These are phyloP conservation scores for Sodiomyces alkalinus DNA, from an alignment of 2,329 filamentous ascomycete genomes.

Conservation along the genomic window DNA sequence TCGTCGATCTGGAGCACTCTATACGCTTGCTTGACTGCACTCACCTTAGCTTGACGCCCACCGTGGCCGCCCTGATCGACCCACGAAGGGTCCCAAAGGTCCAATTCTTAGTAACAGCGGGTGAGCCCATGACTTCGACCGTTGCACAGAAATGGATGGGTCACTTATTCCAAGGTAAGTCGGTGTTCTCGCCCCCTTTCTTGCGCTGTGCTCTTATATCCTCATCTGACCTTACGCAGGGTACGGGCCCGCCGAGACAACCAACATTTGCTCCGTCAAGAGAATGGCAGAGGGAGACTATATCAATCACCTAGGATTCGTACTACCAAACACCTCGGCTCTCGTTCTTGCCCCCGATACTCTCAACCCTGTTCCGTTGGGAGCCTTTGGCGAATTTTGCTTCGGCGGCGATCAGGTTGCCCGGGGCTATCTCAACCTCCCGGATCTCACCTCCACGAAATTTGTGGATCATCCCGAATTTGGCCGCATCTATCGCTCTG, in stretches of 20 bases:
- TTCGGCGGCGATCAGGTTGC: slow-evolving; percentile 77
- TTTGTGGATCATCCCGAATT: slow-evolving; percentile 54
- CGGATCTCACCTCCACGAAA: slow-evolving; percentile 44
- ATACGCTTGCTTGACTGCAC: slow-evolving; percentile 53
- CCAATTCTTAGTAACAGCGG: slow-evolving; percentile 63
- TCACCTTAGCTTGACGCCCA: slow-evolving; percentile 75
- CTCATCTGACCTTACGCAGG: slow-evolving; percentile 16
- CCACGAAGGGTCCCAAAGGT: slow-evolving; percentile 55
- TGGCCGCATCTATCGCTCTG: slow-evolving; percentile 67
- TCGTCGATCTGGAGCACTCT: slow-evolving; percentile 53
- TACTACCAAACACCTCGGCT: slow-evolving; percentile 61
- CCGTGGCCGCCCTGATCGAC: slow-evolving; percentile 61
- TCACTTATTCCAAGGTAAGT: slow-evolving; percentile 53
- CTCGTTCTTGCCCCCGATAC: slow-evolving; percentile 39
- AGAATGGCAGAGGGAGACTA: slow-evolving; percentile 40
- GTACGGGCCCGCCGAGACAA: slow-evolving; percentile 76
- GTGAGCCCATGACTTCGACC: slow-evolving; percentile 61
- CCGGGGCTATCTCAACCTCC: slow-evolving; percentile 55
- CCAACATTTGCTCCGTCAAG: slow-evolving; percentile 72
- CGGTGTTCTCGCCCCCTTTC: not conserved
- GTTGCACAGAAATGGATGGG: slow-evolving; percentile 56
- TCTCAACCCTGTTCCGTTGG: slow-evolving; percentile 44
- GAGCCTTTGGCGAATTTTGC: slow-evolving; percentile 68
- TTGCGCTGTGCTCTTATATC: slow-evolving; percentile 1
- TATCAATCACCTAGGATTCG: slow-evolving; percentile 61